Evolutionary conservation across 192 early-diverging fungal genomes (phyloP), one percentile per base, ranked within the genome.

Genomic region (Phycomyces blakesleeanus): DNA sequence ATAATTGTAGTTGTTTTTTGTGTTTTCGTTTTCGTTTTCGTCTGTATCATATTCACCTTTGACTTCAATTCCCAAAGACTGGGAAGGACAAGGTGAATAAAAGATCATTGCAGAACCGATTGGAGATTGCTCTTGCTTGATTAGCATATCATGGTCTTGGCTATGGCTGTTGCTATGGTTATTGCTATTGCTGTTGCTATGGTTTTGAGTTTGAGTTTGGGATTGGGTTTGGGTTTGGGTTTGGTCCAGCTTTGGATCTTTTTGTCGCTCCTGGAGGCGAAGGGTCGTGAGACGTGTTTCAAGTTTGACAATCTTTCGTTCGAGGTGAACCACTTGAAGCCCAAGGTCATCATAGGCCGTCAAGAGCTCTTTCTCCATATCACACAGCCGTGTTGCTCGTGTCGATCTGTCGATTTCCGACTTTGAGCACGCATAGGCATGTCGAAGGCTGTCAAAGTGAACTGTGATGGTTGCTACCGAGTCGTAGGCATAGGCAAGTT

Each of bases 331-430:
- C 18, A 74, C 59, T 55, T 74, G 72, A 7, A 69, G 39, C n/a
- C 59, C 63, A 10, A 74, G 44, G 42, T 74, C 72, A 37, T 74
- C 72, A 38, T 74, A 74, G 11, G 67, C 72, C 18, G 72, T 51
- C 20, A 74, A 39, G 21, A 74, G 58, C 52, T 74, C 72, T 20
- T 67, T 61, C 57, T 74, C 72, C 62, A 49, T 67, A 18, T 51
- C 51, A 26, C 55, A 50, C 7, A 74, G 58, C 8, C 67, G 66
- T 42, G 66, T 69, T 0, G 72, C 38, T 7, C 15, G 12, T 5
- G 39, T 47, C 29, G 55, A 40, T 51, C 57, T 47, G 15, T 69
- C 51, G 25, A 67, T 55, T 38, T 73, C 65, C 16, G 72, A 52
- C 11, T 55, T 59, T n/a, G 66, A 34, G 14, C 56, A 39, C 14